Percentiles rank a stretch among this genome's conserved stretches.
These are phyloP conservation scores for Populus pruinosa DNA, from an alignment of 345 rosid genomes.

Conservation along the genomic window DNA sequence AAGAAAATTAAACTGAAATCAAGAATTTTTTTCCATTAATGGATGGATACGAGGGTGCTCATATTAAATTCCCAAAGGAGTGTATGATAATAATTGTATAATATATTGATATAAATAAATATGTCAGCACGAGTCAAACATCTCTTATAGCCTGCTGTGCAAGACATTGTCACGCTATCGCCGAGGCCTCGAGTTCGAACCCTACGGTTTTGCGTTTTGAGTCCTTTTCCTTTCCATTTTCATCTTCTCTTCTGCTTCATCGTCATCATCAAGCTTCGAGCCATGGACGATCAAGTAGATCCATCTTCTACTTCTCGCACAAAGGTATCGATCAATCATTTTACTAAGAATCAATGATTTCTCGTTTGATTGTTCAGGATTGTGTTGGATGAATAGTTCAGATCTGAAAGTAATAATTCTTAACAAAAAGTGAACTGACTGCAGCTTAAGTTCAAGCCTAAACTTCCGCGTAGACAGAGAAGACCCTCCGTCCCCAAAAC, in stretches of 20 bases:
- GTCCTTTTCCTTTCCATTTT: background rate
- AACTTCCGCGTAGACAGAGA: conserved; percentile 36
- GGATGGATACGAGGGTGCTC: no score
- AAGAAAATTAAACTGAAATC: no score
- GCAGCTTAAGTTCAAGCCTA: conserved; percentile 45
- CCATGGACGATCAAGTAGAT: conserved; percentile 7
- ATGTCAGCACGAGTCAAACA: background rate
- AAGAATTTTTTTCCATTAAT: no score
- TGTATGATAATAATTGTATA: fast-evolving
- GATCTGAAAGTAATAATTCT: background rate
- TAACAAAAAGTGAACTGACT: background rate
- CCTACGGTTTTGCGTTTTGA: fast-evolving
- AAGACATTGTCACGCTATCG: fast-evolving
- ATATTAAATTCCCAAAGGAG: no score
- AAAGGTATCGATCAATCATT: background rate
- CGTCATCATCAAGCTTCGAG: background rate
- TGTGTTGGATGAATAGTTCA: background rate
- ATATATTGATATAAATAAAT: no score
- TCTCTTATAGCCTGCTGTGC: background rate
- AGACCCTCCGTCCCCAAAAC: conserved; percentile 19
- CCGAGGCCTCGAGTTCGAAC: background rate
- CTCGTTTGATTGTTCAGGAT: no score
- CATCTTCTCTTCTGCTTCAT: background rate
- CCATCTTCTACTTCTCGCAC: background rate
- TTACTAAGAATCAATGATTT: no score